A percentile compares a stretch with the other conserved stretches of the same genome.
phyloP scores from a whole-genome alignment of 352 stramenopile genomes.

The Thalassiosira exigua region DNA sequence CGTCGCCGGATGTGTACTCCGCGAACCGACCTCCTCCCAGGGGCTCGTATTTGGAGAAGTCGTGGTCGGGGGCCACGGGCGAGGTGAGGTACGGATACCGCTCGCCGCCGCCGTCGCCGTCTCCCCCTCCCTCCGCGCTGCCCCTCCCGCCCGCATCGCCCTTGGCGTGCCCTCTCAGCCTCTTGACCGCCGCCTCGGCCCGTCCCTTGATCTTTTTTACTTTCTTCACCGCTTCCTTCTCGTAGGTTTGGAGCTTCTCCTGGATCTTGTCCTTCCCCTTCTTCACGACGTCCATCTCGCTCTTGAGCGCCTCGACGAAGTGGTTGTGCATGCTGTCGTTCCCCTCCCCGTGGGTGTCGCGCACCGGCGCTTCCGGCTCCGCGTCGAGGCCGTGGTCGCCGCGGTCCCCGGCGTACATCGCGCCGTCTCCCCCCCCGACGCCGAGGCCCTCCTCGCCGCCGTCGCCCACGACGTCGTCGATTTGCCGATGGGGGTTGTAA shows the following conservation, averaged over 20 bases:
- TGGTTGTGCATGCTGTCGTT: slow-evolving; percentile 28
- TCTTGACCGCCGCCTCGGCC: slow-evolving; percentile 12
- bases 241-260: too few species aligned
- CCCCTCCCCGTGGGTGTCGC: slow-evolving; percentile 13
- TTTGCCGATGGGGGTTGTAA: slow-evolving; percentile 54
- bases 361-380: not conserved
- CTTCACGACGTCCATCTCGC: slow-evolving; percentile 3
- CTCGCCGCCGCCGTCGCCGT: slow-evolving; percentile 2
- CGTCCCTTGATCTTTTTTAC: slow-evolving; percentile 18
- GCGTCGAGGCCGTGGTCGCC: slow-evolving; percentile 8
- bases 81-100: slow-evolving; percentile 36
- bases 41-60: slow-evolving; percentile 36
- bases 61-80: slow-evolving; percentile 30
- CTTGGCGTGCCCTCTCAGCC: too few species aligned
- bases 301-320: slow-evolving; percentile 10
- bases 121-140: not conserved
- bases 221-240: not conserved
- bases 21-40: slow-evolving; percentile 1
- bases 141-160: too few species aligned
- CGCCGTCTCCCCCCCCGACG: slow-evolving; percentile 10
- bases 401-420: slow-evolving; percentile 35
- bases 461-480: slow-evolving; percentile 34
- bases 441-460: not conserved
- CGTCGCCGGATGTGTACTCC: slow-evolving; percentile 7
- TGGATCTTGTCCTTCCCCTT: slow-evolving; percentile 6